phyloP scores from a whole-genome alignment of 106 monocot genomes.

The Posidonia australis region DNA sequence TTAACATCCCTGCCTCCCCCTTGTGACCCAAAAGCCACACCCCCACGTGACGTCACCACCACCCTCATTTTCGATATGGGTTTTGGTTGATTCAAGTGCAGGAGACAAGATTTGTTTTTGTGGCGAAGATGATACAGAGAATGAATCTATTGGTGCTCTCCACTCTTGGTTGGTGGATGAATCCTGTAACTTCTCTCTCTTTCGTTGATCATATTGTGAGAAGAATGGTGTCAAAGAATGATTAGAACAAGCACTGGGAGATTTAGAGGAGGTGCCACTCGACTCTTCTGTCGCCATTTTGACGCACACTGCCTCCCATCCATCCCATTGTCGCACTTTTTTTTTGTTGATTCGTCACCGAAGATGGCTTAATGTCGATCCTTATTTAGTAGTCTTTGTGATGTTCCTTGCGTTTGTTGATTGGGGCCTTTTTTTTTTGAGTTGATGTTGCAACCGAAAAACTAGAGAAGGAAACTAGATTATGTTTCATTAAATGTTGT shows the following conservation, averaged over 20 bases:
- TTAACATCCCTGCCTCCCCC: no score
- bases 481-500: no score
- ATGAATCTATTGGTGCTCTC: conserved; percentile 77
- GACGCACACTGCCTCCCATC: no score
- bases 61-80: neutral
- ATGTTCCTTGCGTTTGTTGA: no score
- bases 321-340: conserved; percentile 16
- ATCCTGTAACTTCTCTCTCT: conserved; percentile 50
- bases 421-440: no score
- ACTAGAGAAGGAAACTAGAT: no score
- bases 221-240: conserved; percentile 1
- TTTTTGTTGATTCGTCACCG: neutral
- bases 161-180: conserved; percentile 61
- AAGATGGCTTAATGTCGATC: no score
- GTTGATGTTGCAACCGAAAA: no score
- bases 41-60: no score
- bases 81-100: conserved; percentile 9
- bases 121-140: conserved; percentile 44
- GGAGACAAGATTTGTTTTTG: conserved; percentile 37
- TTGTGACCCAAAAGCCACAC: no score
- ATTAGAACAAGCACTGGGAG: neutral
- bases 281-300: conserved; percentile 45
- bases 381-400: no score
- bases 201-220: conserved; percentile 22
- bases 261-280: conserved; percentile 19